Conservation (phyloP, 202 grass and related monocot genomes). For the Bolboschoenoplectus hybrid region DNA sequence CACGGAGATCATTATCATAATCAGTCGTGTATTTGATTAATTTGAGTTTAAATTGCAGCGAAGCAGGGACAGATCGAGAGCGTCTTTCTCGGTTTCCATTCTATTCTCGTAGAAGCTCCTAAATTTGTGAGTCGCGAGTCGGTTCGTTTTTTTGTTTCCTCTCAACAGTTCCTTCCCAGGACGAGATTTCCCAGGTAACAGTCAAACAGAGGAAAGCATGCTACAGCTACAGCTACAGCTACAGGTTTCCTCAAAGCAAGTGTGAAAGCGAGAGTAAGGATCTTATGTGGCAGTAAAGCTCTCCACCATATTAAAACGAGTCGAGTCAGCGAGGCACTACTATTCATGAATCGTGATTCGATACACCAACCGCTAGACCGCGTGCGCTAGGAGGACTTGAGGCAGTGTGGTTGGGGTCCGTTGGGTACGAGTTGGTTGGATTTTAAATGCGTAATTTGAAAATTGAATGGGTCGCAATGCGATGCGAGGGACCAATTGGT, state of each 20-base stretch:
- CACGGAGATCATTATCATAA: background rate
- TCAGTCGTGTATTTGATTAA: background rate
- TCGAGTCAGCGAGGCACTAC: background rate
- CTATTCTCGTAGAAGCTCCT: conserved; percentile 24
- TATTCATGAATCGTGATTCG: background rate
- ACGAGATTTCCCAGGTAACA: conserved; percentile 27
- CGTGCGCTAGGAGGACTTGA: background rate
- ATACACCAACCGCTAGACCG: no score
- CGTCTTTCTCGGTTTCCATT: conserved; percentile 19
- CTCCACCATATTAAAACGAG: background rate
- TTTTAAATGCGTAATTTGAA: conserved; percentile 13
- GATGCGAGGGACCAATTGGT: background rate
- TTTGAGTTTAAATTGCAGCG: background rate
- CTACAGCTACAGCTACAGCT: background rate
- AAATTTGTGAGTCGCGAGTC: background rate
- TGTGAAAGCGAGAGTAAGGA: background rate
- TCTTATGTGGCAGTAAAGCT: no score
- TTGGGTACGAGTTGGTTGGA: background rate
- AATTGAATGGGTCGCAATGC: background rate
- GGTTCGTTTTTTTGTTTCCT: background rate
- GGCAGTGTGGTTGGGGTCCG: background rate
- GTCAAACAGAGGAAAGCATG: background rate
- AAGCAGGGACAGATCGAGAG: conserved; percentile 21
- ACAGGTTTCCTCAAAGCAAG: conserved; percentile 2
- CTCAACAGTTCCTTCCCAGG: conserved; percentile 1